Percentiles rank a stretch among this genome's conserved stretches.
These are phyloP conservation scores for Handroanthus guayacan DNA, from an alignment of 257 asterid species.

Conservation along the genomic window DNA sequence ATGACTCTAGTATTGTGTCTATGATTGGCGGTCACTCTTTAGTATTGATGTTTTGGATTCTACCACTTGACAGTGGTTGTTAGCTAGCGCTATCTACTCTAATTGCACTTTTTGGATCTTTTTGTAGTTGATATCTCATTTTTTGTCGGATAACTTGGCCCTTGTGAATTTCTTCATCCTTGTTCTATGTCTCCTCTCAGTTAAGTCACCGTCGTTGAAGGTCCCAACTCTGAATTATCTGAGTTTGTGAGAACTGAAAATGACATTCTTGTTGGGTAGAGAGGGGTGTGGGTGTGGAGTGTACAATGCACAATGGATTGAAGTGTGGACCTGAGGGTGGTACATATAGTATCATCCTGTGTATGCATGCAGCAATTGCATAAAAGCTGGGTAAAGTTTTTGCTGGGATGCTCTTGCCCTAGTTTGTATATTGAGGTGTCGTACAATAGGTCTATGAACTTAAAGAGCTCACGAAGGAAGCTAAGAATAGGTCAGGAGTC, in stretches of 20 bases:
- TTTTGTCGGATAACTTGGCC: constrained; percentile 37
- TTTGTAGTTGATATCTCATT: constrained; percentile 32
- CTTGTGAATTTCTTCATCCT: constrained; percentile 39
- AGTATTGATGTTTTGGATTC: constrained; percentile 10
- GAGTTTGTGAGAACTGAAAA: constrained; percentile 27
- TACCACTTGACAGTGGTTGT: constrained; percentile 31
- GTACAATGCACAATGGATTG: not conserved
- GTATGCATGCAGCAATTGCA: too few species aligned
- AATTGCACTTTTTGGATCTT: constrained; percentile 44
- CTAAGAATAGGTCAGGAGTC: too few species aligned
- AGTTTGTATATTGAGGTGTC: too few species aligned
- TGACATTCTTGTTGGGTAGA: constrained; percentile 16
- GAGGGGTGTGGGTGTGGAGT: constrained; percentile 15
- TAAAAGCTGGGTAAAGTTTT: too few species aligned
- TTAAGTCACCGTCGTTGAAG: constrained; percentile 35
- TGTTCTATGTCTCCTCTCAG: constrained; percentile 30
- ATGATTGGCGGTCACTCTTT: constrained; percentile 15
- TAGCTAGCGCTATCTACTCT: constrained; percentile 41
- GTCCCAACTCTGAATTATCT: constrained; percentile 21
- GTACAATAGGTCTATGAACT: too few species aligned
- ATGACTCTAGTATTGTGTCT: not conserved
- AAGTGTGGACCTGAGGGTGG: too few species aligned
- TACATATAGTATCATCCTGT: too few species aligned
- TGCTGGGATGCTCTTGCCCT: too few species aligned
- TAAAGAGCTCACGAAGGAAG: too few species aligned